A percentile compares a stretch with the other conserved stretches of the same genome.
Conservation (phyloP, 192 early-diverging fungal genomes). For the Funneliformis mosseae region DNA sequence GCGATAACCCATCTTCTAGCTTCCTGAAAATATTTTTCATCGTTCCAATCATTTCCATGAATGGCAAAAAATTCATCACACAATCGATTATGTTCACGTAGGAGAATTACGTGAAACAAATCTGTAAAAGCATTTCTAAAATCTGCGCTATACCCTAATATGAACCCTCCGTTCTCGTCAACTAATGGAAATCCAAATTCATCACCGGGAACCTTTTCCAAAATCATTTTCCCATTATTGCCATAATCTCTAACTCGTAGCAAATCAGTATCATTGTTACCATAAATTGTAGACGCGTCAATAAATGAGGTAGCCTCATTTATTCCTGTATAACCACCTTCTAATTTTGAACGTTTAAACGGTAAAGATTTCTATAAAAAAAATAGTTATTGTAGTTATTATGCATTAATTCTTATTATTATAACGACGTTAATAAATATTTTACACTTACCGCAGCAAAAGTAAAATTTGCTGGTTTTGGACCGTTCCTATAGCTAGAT, state of each 20-base stretch:
- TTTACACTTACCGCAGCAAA: background rate
- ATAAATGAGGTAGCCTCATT: background rate
- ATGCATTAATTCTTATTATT: background rate
- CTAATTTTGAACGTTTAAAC: background rate
- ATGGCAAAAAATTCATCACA: conserved; percentile 6
- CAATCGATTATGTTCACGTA: conserved; percentile 12
- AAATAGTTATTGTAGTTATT: background rate
- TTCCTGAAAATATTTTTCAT: conserved; percentile 13
- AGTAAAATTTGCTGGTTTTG: background rate
- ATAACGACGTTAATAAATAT: background rate
- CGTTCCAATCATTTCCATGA: background rate
- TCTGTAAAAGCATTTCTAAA: background rate
- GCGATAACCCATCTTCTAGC: conserved; percentile 15
- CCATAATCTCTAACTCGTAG: background rate
- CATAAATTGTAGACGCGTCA: background rate
- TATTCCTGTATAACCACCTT: background rate
- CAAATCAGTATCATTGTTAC: background rate
- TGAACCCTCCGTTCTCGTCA: background rate
- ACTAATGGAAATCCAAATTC: background rate
- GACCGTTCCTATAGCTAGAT: background rate
- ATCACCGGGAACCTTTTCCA: background rate
- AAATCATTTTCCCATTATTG: background rate
- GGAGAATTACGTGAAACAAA: background rate
- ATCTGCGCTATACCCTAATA: background rate
- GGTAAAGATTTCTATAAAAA: background rate